A percentile compares a stretch with the other conserved stretches of the same genome.
Evolutionary conservation across 768 basidiomycete species (phyloP).

Genomic region (Leucosporidium yakuticum): DNA sequence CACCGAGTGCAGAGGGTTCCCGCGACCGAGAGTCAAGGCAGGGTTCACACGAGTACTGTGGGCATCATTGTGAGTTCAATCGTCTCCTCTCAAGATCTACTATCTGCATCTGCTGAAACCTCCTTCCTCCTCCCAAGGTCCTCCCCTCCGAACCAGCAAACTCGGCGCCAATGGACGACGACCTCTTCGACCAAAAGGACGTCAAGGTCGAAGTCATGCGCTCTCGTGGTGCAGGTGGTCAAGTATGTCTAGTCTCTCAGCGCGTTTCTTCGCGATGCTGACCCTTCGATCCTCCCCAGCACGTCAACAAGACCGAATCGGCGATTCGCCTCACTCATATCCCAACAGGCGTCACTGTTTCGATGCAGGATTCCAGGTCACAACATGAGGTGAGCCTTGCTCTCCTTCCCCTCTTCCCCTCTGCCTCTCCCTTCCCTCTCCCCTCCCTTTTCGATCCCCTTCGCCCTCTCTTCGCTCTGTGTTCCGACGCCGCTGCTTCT

Average conservation of each 20-base stretch:
- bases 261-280: no score
- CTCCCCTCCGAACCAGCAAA: slow-evolving; percentile 68
- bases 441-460: not conserved
- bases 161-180: slow-evolving; percentile 59
- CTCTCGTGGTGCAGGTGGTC: slow-evolving; percentile 91
- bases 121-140: slow-evolving; percentile 54
- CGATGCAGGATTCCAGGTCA: slow-evolving; percentile 95
- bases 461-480: not conserved
- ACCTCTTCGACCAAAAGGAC: slow-evolving; percentile 67
- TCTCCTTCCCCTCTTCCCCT: not conserved
- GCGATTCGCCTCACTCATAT: slow-evolving; percentile 89
- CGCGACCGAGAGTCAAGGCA: slow-evolving; percentile 75
- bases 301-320: slow-evolving; percentile 98
- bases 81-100: slow-evolving; percentile 1
- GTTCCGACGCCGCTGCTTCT: not conserved
- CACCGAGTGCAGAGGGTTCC: slow-evolving; percentile 94
- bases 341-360: slow-evolving; percentile 87
- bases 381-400: slow-evolving; percentile 70
- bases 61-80: slow-evolving; percentile 63
- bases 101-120: not conserved
- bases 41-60: slow-evolving; percentile 87
- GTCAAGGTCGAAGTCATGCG: slow-evolving; percentile 91
- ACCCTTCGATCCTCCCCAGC: slow-evolving; percentile 49
- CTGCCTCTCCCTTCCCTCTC: no score
- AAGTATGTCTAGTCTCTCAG: slow-evolving; percentile 50